Evolutionary conservation across 345 rosid genomes (phyloP).

Genomic region (Eucalyptus curtisii): DNA sequence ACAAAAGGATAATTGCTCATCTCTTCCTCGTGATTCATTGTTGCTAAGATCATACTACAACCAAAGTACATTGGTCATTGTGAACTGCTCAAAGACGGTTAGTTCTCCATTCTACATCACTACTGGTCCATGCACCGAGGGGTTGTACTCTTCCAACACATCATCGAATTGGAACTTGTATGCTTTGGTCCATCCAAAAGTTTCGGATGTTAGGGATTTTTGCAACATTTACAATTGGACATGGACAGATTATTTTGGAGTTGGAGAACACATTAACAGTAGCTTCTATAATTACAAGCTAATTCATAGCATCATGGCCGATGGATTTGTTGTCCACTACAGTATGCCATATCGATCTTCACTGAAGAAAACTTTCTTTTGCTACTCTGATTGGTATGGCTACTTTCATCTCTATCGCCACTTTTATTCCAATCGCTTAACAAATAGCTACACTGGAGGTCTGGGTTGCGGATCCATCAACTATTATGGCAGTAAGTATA

Average conservation of each 20-base stretch:
- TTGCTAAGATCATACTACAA: fast-evolving
- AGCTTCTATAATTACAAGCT: background rate
- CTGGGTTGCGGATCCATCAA: background rate
- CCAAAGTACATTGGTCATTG: fast-evolving
- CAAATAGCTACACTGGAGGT: fast-evolving
- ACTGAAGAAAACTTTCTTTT: fast-evolving
- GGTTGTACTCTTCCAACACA: background rate
- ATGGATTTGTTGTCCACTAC: fast-evolving
- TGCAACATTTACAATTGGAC: background rate
- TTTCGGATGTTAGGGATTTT: background rate
- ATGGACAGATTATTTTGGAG: background rate
- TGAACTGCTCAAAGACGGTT: background rate
- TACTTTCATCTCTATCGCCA: background rate
- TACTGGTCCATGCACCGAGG: fast-evolving
- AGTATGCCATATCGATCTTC: fast-evolving
- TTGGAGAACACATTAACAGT: background rate
- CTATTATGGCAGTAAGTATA: background rate
- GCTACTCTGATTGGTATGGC: fast-evolving
- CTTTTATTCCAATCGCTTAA: fast-evolving
- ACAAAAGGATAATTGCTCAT: background rate
- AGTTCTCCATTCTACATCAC: background rate
- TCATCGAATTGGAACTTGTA: background rate
- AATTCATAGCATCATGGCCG: background rate
- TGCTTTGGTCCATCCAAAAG: background rate
- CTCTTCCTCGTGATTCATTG: fast-evolving